Conservation (phyloP, 2,329 filamentous ascomycete genomes). For the Aspergillus pseudoviridinutans region DNA sequence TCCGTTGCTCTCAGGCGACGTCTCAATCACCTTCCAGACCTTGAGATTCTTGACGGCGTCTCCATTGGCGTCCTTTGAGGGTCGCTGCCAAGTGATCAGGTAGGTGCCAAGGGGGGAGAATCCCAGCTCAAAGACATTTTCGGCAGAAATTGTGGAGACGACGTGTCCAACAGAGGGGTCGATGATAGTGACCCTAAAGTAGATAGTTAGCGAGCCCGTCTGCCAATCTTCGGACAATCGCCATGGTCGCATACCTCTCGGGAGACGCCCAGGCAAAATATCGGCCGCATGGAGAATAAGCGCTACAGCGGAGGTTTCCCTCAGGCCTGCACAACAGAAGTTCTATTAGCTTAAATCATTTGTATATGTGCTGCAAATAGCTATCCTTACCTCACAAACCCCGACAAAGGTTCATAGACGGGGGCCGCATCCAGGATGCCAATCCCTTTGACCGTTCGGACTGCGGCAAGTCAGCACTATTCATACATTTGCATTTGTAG, state of each 20-base stretch:
- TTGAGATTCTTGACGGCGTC: slow-evolving; percentile 96
- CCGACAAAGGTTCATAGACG: slow-evolving; percentile 77
- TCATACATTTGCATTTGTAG: not conserved
- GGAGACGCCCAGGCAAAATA: slow-evolving; percentile 94
- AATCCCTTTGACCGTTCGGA: slow-evolving; percentile 94
- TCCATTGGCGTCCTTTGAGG: slow-evolving; percentile 85
- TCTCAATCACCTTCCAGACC: slow-evolving; percentile 83
- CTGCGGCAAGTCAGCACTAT: slow-evolving; percentile 40
- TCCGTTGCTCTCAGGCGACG: slow-evolving; percentile 45
- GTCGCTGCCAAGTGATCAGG: slow-evolving; percentile 94
- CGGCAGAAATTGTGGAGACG: slow-evolving; percentile 69
- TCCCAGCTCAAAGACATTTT: slow-evolving; percentile 87
- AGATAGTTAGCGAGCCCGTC: slow-evolving; percentile 9
- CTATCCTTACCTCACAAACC: slow-evolving; percentile 58
- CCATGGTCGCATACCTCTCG: slow-evolving; percentile 54
- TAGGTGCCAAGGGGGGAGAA: slow-evolving; percentile 92
- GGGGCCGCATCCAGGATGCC: slow-evolving; percentile 89
- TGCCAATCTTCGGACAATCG: not conserved
- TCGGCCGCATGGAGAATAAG: slow-evolving; percentile 91
- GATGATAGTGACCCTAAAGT: slow-evolving; percentile 68
- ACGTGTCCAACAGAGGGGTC: slow-evolving; percentile 73
- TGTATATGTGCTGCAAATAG: not conserved
- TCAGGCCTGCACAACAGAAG: slow-evolving; percentile 61
- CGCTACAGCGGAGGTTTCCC: slow-evolving; percentile 90
- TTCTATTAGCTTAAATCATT: slow-evolving; percentile 11